These are phyloP conservation scores for Prosopis cineraria DNA, from an alignment of 306 rosid genomes.

Conservation along the genomic window DNA sequence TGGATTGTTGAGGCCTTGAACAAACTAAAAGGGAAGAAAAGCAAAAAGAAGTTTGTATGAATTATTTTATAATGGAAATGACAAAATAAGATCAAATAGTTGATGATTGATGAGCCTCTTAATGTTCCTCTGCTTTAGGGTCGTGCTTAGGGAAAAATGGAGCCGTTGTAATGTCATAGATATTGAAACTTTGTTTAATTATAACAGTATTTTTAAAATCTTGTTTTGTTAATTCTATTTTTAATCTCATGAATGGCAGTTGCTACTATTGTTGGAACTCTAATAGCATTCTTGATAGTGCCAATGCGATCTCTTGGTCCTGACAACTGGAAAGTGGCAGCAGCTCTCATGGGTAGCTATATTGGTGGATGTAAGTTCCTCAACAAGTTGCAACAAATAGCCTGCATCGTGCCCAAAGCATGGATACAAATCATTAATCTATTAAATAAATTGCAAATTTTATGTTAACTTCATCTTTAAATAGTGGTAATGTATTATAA, in stretches of 20 bases:
- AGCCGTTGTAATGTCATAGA: neutral
- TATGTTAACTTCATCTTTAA: neutral
- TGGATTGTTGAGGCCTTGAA: too few species aligned
- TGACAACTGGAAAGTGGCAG: slow-evolving; percentile 48
- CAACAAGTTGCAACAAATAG: slow-evolving; percentile 14
- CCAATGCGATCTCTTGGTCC: slow-evolving; percentile 51
- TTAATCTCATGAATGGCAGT: slow-evolving; percentile 33
- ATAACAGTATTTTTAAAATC: neutral
- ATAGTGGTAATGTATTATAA: neutral
- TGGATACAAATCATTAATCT: neutral
- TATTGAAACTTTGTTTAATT: neutral
- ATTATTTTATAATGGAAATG: neutral
- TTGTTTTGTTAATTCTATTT: neutral
- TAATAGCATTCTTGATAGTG: slow-evolving; percentile 44
- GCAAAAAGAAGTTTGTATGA: neutral
- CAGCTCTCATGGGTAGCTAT: slow-evolving; percentile 51
- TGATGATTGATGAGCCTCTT: neutral
- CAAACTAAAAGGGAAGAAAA: neutral
- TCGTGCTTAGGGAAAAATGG: neutral
- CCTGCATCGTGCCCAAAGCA: neutral
- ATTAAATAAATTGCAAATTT: neutral
- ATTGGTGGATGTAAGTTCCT: slow-evolving; percentile 51
- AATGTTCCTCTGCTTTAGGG: neutral
- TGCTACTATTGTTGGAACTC: slow-evolving; percentile 42
- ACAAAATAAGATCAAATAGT: neutral